Evolutionary conservation across 1,284 basidiomycete species (phyloP).

Genomic region (Cryptococcus depauperatus): DNA sequence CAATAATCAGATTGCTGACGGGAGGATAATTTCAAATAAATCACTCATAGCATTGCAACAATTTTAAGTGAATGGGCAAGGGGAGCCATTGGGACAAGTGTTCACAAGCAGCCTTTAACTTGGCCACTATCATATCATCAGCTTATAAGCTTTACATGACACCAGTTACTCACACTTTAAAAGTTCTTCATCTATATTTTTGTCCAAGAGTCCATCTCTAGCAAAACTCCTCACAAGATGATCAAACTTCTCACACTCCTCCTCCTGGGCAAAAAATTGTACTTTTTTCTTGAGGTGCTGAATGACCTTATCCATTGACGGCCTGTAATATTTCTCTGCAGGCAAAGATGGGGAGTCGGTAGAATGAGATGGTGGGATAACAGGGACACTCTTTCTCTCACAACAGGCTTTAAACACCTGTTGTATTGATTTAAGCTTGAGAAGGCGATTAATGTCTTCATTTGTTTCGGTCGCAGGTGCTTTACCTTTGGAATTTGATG

Average conservation of each 20-base stretch:
- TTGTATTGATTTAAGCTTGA: constrained; percentile 20
- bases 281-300: constrained; percentile 26
- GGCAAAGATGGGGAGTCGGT: constrained; percentile 6
- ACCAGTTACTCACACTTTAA: constrained; percentile 19
- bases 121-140: constrained; percentile 18
- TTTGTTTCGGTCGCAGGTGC: constrained; percentile 15
- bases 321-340: constrained; percentile 28
- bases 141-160: not conserved
- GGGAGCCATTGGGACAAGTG: constrained; percentile 32
- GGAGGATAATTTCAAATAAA: constrained; percentile 8
- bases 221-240: constrained; percentile 31
- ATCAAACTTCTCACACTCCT: constrained; percentile 34
- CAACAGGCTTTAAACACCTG: constrained; percentile 34
- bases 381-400: constrained; percentile 33
- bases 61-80: constrained; percentile 5
- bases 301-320: constrained; percentile 20
- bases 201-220: constrained; percentile 29
- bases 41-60: constrained; percentile 22
- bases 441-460: constrained; percentile 24
- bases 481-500: constrained; percentile 6
- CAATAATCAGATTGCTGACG: not conserved
- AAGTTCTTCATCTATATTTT: constrained; percentile 13
- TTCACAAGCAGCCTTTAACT: constrained; percentile 24
- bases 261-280: constrained; percentile 20
- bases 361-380: constrained; percentile 23